Base-by-base conservation (phyloP, 495 filamentous ascomycete species). In the Podospora appendiculata region DNA sequence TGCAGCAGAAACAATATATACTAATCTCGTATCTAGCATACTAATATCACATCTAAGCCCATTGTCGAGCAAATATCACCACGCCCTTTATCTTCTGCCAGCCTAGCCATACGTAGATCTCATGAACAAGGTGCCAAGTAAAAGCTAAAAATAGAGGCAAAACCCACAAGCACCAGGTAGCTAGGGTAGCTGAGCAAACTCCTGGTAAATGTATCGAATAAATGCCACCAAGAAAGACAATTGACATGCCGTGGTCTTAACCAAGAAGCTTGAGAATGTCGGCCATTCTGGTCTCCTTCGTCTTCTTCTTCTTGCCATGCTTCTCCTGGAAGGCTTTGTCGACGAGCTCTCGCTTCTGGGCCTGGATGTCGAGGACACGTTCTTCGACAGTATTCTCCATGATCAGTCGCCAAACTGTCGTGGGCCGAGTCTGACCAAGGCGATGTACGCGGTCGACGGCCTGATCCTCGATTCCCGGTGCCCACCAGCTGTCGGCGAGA, bases 401-500 rank as follows among this genome's bases (percentile, higher is more conserved):
- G 0, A 96, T 79, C 6, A 96, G 69, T 50, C 90, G 74, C 78
- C 86, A 92, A 6, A 96, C 87, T 1, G 81, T 88, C 0, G 83
- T 87, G 54, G 83, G 79, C 33, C 84, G 75, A 50, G 76, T 91
- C 69, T 97, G 91, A 3, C 91, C 91, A 0, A 96, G 78, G 4
- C 91, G 76, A 56, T 96, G 89, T 14, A 96, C 91, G 1, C 91
- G 83, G 62, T 97, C 91, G 3, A 96, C 79, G 25, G 91, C 91
- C 60, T 97, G 91, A 59, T 95, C 90, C 66, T 97, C 91, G 53
- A 95, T 91, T 0, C 89, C 90, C 0, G 90, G 89, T 3, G 90
- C 89, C 89, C 91, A 96, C 91, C 73, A 96, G 42, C 79, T 84
- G 62, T 97, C 91, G 0, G 81, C 78, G 8, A 95, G 73, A 13